Conservation (phyloP, 768 basidiomycete genomes). For the Collybia sordida region DNA sequence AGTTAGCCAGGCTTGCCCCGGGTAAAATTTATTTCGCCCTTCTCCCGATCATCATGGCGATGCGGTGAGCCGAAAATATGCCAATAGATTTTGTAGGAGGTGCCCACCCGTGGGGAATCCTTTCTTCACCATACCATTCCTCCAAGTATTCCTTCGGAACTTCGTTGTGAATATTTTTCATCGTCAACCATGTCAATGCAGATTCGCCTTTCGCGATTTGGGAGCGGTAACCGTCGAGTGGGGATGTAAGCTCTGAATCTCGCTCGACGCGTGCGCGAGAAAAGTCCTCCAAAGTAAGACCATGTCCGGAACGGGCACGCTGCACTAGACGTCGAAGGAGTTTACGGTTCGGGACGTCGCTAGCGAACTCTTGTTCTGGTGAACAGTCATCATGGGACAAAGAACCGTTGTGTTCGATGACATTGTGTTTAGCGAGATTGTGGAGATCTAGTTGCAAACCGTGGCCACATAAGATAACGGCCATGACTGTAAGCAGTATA, state of each 20-base stretch:
- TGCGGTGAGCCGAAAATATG: too few species aligned
- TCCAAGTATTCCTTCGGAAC: conserved; percentile 44
- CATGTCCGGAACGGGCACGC: conserved; percentile 19
- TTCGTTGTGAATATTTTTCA: conserved; percentile 25
- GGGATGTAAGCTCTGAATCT: conserved; percentile 34
- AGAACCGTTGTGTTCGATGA: conserved; percentile 59
- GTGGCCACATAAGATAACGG: conserved; percentile 40
- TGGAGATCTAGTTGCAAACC: conserved; percentile 31
- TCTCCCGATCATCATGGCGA: too few species aligned
- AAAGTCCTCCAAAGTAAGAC: conserved; percentile 28
- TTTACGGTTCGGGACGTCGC: conserved; percentile 30
- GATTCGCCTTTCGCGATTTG: conserved; percentile 71
- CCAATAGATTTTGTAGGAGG: too few species aligned
- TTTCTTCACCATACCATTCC: conserved; percentile 49
- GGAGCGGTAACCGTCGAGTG: conserved; percentile 43
- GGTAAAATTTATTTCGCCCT: too few species aligned
- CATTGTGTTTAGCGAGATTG: conserved; percentile 45
- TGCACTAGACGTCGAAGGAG: conserved; percentile 36
- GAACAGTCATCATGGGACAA: conserved; percentile 52
- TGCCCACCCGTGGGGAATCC: conserved; percentile 45
- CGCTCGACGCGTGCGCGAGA: conserved; percentile 46
- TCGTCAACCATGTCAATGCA: conserved; percentile 41
- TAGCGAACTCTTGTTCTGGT: conserved; percentile 39
- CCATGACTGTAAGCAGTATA: conserved; percentile 45
- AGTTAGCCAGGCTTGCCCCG: too few species aligned